Conservation (phyloP, 2,329 filamentous ascomycete genomes). For the Trichoderma oligosporum region DNA sequence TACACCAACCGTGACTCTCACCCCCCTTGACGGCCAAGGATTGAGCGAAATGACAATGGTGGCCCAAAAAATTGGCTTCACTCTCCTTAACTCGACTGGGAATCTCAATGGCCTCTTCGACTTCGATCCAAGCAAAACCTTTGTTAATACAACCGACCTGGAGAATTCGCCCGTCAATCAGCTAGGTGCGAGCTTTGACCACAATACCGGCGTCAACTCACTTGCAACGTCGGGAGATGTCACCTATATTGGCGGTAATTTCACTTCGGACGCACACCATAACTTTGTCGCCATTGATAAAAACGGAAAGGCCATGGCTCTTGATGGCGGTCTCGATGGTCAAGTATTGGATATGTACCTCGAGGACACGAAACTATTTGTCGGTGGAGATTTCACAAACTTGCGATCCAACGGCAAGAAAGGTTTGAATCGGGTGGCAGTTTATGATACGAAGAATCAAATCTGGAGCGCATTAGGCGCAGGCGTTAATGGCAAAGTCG, state of each 20-base stretch:
- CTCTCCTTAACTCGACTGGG: constrained; percentile 66
- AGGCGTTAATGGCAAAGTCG: constrained; percentile 78
- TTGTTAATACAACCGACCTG: constrained; percentile 59
- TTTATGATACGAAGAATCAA: constrained; percentile 66
- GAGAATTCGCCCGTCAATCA: constrained; percentile 70
- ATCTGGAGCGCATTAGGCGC: constrained; percentile 76
- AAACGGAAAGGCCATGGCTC: constrained; percentile 57
- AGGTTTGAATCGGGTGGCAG: constrained; percentile 72
- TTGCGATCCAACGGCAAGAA: constrained; percentile 58
- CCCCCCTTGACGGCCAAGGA: constrained; percentile 61
- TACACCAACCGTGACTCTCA: constrained; percentile 74
- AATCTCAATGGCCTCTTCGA: constrained; percentile 89
- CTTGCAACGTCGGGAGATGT: constrained; percentile 62
- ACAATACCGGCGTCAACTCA: constrained; percentile 64
- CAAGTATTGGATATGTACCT: constrained; percentile 69
- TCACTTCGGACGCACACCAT: constrained; percentile 61
- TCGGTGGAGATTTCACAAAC: constrained; percentile 80
- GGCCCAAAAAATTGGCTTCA: constrained; percentile 83
- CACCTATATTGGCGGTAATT: constrained; percentile 80
- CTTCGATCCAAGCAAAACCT: constrained; percentile 60
- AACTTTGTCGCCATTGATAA: constrained; percentile 75
- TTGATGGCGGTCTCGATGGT: constrained; percentile 73
- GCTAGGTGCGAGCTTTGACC: constrained; percentile 66
- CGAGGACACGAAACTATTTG: constrained; percentile 65
- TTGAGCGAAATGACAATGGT: constrained; percentile 68